Percentiles rank a stretch among this genome's conserved stretches.
These are phyloP conservation scores for Apiotrichum sp. DNA, from an alignment of 1,284 basidiomycete genomes.

Conservation along the genomic window DNA sequence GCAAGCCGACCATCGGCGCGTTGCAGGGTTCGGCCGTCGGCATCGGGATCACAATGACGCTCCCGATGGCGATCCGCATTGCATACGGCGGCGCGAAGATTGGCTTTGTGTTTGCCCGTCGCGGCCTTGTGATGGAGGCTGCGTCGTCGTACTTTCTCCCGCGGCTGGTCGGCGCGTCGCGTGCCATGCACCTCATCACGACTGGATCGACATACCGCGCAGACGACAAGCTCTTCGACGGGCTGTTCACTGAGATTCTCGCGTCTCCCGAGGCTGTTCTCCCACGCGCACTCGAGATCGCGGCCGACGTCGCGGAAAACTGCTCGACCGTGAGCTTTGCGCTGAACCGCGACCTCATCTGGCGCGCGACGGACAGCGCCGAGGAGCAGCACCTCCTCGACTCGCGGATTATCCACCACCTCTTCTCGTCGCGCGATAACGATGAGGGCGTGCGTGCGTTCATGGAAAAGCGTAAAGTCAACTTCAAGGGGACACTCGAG, in stretches of 20 bases:
- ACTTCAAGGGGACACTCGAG: slow-evolving; percentile 10
- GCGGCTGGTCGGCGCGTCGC: slow-evolving; percentile 7
- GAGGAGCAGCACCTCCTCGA: slow-evolving; percentile 21
- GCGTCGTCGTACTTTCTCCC: slow-evolving; percentile 19
- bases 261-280: slow-evolving; percentile 8
- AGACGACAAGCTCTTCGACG: slow-evolving; percentile 4
- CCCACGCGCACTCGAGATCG: slow-evolving; percentile 13
- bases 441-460: slow-evolving; percentile 16
- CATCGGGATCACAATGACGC: slow-evolving; percentile 17
- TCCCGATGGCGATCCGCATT: slow-evolving; percentile 16
- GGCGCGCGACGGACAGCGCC: slow-evolving; percentile 3
- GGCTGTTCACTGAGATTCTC: slow-evolving; percentile 15
- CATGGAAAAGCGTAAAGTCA: slow-evolving; percentile 13
- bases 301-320: slow-evolving; percentile 9
- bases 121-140: slow-evolving; percentile 16
- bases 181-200: slow-evolving; percentile 9
- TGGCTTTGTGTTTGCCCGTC: slow-evolving; percentile 17
- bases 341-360: slow-evolving; percentile 14
- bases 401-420: slow-evolving; percentile 8
- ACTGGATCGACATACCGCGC: slow-evolving; percentile 11
- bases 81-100: slow-evolving; percentile 15
- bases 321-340: slow-evolving; percentile 6
- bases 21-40: slow-evolving; percentile 15
- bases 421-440: slow-evolving; percentile 7
- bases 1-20: slow-evolving; percentile 17